Percentiles rank a stretch among this genome's conserved stretches.
Evolutionary conservation across 345 rosid genomes (phyloP).

Genomic region (thale cress (Arabidopsis thaliana)): TAIR10.1 NC_003070.9:19629501-19630000

Average conservation of each 20-base stretch:
- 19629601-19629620: too few relatives aligned
- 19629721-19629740: too few relatives aligned
- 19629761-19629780: too few relatives aligned
- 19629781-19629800: too few relatives aligned
- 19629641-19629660: background rate
- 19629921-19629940: background rate
- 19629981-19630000: constrained; percentile 24
- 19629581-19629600: background rate
- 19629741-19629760: too few relatives aligned
- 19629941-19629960: constrained; percentile 10
- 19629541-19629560: background rate
- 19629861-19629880: too few relatives aligned
- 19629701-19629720: too few relatives aligned
- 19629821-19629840: too few relatives aligned
- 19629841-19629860: too few relatives aligned
- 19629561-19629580: background rate
- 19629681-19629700: background rate
- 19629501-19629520: constrained; percentile 88
- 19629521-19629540: constrained; percentile 70
- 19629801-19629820: too few relatives aligned
- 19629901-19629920: too few relatives aligned
- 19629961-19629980: background rate
- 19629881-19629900: too few relatives aligned
- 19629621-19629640: constrained; percentile 13
- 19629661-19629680: constrained; percentile 19